These are phyloP conservation scores for Houttuynia cordata DNA, from an alignment of 164 flowering plant genomes.

Conservation along the genomic window DNA sequence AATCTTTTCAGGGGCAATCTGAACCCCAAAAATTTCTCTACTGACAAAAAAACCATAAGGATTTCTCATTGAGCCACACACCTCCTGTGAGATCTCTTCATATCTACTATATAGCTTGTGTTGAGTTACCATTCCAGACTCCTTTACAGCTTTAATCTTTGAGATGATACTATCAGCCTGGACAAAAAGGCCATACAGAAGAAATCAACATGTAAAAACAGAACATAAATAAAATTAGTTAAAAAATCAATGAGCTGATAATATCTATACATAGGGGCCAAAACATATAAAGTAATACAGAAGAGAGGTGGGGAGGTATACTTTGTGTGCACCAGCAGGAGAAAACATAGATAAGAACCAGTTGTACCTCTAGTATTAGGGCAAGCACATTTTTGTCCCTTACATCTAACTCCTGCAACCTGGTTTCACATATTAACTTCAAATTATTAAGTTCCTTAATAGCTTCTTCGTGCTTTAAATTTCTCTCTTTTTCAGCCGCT, in stretches of 20 bases:
- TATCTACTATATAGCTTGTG: constrained; percentile 28
- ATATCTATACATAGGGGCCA: no score
- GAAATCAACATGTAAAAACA: background rate
- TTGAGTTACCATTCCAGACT: constrained; percentile 35
- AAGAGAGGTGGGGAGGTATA: no score
- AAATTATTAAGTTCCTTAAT: constrained; percentile 35
- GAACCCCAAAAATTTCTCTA: background rate
- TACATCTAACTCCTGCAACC: constrained; percentile 30
- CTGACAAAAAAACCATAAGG: no score
- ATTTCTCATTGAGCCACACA: constrained; percentile 4
- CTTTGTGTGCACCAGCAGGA: no score
- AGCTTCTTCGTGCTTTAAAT: constrained; percentile 38
- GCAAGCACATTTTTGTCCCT: constrained; percentile 53
- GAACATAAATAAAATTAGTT: background rate
- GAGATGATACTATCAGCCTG: constrained; percentile 46
- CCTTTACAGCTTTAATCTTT: constrained; percentile 30
- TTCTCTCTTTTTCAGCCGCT: constrained; percentile 53
- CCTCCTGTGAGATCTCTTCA: constrained; percentile 50
- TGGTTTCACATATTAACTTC: constrained; percentile 50
- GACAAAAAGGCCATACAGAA: constrained; percentile 3
- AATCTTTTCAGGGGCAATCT: no score
- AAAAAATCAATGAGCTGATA: no score
- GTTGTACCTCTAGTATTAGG: constrained; percentile 49
- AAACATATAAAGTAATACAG: no score
- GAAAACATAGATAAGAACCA: background rate